Base-by-base conservation (phyloP, 2,329 filamentous ascomycete species). In the Fusarium metavorans region DNA sequence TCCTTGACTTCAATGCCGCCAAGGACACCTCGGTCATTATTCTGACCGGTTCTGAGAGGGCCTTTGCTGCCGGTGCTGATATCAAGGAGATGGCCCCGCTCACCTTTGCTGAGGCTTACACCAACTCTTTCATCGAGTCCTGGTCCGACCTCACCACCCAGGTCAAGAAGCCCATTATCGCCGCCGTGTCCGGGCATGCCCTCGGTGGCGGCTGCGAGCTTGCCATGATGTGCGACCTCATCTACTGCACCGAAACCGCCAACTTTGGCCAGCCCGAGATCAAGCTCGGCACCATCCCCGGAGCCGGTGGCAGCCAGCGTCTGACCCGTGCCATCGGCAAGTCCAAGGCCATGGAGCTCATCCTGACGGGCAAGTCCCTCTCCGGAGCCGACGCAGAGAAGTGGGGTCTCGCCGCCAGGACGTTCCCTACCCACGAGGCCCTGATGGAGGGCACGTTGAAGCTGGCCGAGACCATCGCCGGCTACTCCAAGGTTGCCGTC, bases 81-180 rank as follows among this genome's bases (percentile, higher is more conserved):
- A 99, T 99, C 87, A 98, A 98, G 85, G 97, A 99, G 85, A 99
- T 99, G 97, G 94, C 95, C 34, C 92, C 95, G 70, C 91, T 98
- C 43, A 95, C 92, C 65, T 99, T 99, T 85, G 90, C 94, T 73
- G 87, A 92, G 75, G 96, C 97, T 43, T 98, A 98, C 86, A 93
- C 91, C 57, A 91, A 87, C 76, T 94, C 97, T 81, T 99, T 99
- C 84, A 98, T 99, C 84, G 95, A 98, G 82, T 92, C 92, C 11
- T 99, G 97, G 97, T 98, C 95, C 7, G 89, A 93, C 73, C 90
- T 98, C 56, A 93, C 95, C 30, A 94, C 92, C 23, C 88, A 91
- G 72, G 88, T 98, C 82, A 97, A 97, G 86, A 98, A 97, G 83
- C 97, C 97, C 64, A 91, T 98, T 80, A 95, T 99, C 76, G 94